Base-by-base conservation (phyloP, 345 rosid species). In the Raphanus sativus region DNA sequence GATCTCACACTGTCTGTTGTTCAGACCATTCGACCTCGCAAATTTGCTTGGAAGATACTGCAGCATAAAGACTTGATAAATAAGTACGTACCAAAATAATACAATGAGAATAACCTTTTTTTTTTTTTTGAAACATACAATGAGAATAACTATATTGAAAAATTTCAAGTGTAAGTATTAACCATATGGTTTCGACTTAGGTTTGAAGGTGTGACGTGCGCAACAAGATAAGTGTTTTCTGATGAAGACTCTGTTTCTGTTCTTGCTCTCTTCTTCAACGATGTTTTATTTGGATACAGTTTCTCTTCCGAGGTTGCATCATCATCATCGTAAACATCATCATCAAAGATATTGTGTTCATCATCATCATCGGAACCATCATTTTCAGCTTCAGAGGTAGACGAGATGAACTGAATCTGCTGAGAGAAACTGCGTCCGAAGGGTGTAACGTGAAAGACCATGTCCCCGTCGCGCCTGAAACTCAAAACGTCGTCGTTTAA, bases 371-470 rank as follows among this genome's bases (percentile, higher is more conserved):
- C 66, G 0, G 52, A 12, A 38, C 45, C 3, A 38, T 38, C 45
- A 8, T 38, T 38, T 38, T 38, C 45, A 42, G 52, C 76, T 9
- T 77, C 67, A 65, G 72, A 65, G n/a, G 81, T 56, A 71, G 76
- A 71, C 32, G 77, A 33, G 55, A 66, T 12, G 0, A 12, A 45
- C 7, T 45, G 7, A 12, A 33, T 29, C 28, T 28, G 67, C 66
- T 17, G 67, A 65, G 76, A 59, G 54, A 77, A 77, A 30, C 73
- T 45, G 56, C 77, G 77, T 24, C 81, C 77, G 3, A 59, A 32
- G 0, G 81, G 76, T 29, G 68, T 72, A 30, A 78, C 81, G 16
- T 78, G 56, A 56, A 78, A 78, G 50, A 59, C 69, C 73, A 78
- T 32, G n/a, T 48, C 63, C 0, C 81, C 81, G 0, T 45, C 56